Conservation (phyloP, 306 rosid species). For the Calophaca sinica region DNA sequence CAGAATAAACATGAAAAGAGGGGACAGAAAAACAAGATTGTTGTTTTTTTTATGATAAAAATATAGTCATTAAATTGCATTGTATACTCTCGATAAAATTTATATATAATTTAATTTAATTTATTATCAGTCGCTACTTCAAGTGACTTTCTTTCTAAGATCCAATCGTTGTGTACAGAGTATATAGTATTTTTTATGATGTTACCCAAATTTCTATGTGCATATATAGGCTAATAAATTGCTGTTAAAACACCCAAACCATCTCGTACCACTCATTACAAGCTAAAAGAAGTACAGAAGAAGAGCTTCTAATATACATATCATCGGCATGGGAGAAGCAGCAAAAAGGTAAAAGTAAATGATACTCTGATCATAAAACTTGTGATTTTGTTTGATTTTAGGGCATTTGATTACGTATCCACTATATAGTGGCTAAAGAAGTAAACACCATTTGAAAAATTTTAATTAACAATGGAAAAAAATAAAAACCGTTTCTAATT, state of each 20-base stretch:
- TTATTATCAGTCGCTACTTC: not conserved
- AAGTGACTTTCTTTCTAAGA: not conserved
- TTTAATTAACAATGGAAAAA: too few species aligned
- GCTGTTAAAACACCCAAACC: not conserved
- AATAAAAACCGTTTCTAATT: too few species aligned
- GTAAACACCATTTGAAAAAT: too few species aligned
- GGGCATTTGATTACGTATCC: too few species aligned
- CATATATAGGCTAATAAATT: slow-evolving; percentile 2
- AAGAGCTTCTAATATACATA: slow-evolving; percentile 4
- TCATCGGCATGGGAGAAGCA: slow-evolving; percentile 48
- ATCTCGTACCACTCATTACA: not conserved
- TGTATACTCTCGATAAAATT: too few species aligned
- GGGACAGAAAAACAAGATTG: too few species aligned
- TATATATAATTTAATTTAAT: too few species aligned
- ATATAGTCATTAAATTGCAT: too few species aligned
- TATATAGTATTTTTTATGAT: not conserved
- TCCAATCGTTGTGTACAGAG: slow-evolving; percentile 20
- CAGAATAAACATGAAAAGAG: too few species aligned
- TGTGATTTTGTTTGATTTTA: too few species aligned
- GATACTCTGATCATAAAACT: not conserved
- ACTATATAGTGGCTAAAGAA: too few species aligned
- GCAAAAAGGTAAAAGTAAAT: slow-evolving; percentile 43
- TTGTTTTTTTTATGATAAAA: too few species aligned
- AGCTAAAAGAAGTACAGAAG: not conserved
- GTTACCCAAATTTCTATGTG: not conserved